Conservation (phyloP, 371 early-diverging fungal species). For the Mortierella sp. region DNA sequence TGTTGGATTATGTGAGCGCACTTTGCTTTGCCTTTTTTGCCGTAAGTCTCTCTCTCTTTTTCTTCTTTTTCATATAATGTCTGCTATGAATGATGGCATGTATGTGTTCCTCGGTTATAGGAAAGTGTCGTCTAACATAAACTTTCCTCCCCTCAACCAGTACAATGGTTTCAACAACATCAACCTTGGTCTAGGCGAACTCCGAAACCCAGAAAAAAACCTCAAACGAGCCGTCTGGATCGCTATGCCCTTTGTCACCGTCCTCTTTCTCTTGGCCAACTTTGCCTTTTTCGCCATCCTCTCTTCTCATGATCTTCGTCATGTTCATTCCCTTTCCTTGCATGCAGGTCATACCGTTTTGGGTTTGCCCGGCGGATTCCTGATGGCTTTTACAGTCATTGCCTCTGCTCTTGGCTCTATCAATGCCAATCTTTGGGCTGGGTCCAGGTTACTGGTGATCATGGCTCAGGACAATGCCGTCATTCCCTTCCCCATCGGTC, state of each 20-base stretch:
- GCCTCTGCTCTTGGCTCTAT: slow-evolving; percentile 52
- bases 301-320: slow-evolving; percentile 50
- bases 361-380: slow-evolving; percentile 44
- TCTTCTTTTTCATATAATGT: background rate
- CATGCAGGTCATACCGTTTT: slow-evolving; percentile 50
- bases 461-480: slow-evolving; percentile 50
- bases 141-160: slow-evolving; percentile 1
- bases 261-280: slow-evolving; percentile 50
- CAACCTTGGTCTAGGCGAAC: slow-evolving; percentile 49
- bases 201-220: slow-evolving; percentile 42
- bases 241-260: slow-evolving; percentile 50
- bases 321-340: slow-evolving; percentile 46
- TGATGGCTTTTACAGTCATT: slow-evolving; percentile 52
- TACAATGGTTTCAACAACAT: slow-evolving; percentile 54
- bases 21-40: slow-evolving; percentile 53
- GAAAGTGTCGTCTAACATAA: no score
- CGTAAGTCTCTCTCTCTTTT: slow-evolving; percentile 24
- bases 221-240: slow-evolving; percentile 50
- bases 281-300: slow-evolving; percentile 53
- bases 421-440: slow-evolving; percentile 54
- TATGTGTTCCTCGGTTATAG: no score
- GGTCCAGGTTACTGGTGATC: slow-evolving; percentile 40
- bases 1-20: slow-evolving; percentile 47
- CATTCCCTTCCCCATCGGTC: slow-evolving; percentile 24
- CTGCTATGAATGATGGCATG: no score